These are phyloP conservation scores for Cutaneotrichosporon daszewskae DNA, from an alignment of 1,284 basidiomycete species.

Conservation along the genomic window DNA sequence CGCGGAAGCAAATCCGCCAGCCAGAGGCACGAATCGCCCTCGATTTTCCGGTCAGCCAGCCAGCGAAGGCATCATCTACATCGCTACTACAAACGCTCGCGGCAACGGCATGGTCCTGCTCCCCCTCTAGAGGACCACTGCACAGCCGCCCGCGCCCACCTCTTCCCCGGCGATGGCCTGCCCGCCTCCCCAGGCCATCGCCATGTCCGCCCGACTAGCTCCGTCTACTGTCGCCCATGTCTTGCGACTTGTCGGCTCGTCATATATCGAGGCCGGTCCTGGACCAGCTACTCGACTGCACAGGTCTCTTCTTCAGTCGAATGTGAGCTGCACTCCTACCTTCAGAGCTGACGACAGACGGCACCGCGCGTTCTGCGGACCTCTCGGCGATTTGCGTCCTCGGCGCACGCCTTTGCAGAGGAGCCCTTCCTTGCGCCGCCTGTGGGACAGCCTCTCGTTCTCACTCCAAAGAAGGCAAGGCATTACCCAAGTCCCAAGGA, in stretches of 20 bases:
- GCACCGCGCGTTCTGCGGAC: neutral
- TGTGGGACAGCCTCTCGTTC: slow-evolving; percentile 1
- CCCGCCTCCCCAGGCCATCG: slow-evolving; percentile 13
- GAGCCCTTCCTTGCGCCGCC: neutral
- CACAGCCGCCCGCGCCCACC: too few relatives aligned
- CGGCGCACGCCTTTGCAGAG: slow-evolving; percentile 5
- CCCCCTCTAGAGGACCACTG: neutral
- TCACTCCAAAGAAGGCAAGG: slow-evolving; percentile 1
- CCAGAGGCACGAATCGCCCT: neutral
- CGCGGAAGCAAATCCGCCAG: too few relatives aligned
- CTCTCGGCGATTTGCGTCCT: slow-evolving; percentile 10
- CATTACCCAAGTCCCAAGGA: neutral
- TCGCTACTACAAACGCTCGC: too few relatives aligned
- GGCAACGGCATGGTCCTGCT: too few relatives aligned
- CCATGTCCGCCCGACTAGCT: slow-evolving; percentile 15
- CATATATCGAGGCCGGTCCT: slow-evolving; percentile 11
- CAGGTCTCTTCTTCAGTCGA: neutral
- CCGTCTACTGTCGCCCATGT: slow-evolving; percentile 15
- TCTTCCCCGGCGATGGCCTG: slow-evolving; percentile 21
- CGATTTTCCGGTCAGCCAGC: neutral
- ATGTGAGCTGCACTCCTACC: neutral
- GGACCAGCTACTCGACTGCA: slow-evolving; percentile 3
- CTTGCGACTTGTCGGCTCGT: slow-evolving; percentile 14
- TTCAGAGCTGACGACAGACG: neutral
- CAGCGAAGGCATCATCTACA: too few relatives aligned